Evolutionary conservation across 352 stramenopile genomes (phyloP).

Genomic region (Globisporangium ultimum): DNA sequence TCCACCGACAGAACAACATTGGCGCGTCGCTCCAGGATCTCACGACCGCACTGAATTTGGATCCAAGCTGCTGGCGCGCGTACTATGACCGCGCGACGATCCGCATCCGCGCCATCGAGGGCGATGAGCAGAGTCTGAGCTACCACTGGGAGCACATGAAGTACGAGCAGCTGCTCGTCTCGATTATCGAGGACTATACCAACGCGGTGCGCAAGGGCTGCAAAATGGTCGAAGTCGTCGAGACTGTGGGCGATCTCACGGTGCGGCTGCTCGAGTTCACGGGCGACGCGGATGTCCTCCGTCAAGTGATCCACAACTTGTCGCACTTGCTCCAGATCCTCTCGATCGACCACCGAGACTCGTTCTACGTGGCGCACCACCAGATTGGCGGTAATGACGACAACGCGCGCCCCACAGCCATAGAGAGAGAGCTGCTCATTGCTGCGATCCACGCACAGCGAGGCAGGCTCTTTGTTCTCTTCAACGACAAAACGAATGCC

Average conservation of each 20-base stretch:
- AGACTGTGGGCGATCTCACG: slow-evolving; percentile 68
- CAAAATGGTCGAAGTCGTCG: slow-evolving; percentile 65
- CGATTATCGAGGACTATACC: slow-evolving; percentile 75
- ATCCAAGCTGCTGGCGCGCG: slow-evolving; percentile 72
- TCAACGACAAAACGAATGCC: slow-evolving; percentile 44
- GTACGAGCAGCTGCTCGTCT: slow-evolving; percentile 56
- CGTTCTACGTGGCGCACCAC: slow-evolving; percentile 23
- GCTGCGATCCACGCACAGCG: slow-evolving; percentile 61
- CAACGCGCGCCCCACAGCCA: slow-evolving; percentile 17
- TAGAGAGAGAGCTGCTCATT: slow-evolving; percentile 47
- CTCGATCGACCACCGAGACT: slow-evolving; percentile 29
- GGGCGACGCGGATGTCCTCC: slow-evolving; percentile 48
- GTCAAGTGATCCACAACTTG: slow-evolving; percentile 63
- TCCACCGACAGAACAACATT: slow-evolving; percentile 40
- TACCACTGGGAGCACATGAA: slow-evolving; percentile 72
- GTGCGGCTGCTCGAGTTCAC: slow-evolving; percentile 68
- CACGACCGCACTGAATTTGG: slow-evolving; percentile 47
- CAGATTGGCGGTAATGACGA: slow-evolving; percentile 3
- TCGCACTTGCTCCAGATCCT: slow-evolving; percentile 55
- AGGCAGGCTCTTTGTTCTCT: slow-evolving; percentile 56
- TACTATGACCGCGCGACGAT: slow-evolving; percentile 77
- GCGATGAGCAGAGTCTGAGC: slow-evolving; percentile 50
- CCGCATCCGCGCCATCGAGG: slow-evolving; percentile 60
- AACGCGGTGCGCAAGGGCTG: slow-evolving; percentile 70
- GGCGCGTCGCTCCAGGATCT: slow-evolving; percentile 59